phyloP scores from a whole-genome alignment of 179 eudicot genomes.

The Beta corolliflora region DNA sequence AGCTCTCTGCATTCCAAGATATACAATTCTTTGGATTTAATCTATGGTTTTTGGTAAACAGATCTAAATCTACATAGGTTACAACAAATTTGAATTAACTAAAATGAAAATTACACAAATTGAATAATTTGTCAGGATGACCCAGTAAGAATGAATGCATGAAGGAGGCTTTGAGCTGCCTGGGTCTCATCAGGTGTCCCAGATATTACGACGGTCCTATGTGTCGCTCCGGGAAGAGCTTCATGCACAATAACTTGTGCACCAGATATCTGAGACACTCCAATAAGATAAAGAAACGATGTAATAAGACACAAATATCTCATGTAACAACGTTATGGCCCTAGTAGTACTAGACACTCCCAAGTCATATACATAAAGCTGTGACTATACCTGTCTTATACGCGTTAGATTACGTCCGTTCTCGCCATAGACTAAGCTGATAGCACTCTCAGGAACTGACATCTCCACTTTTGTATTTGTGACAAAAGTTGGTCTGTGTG shows the following conservation, averaged over 20 bases:
- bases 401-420: constrained; percentile 72
- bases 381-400: constrained; percentile 62
- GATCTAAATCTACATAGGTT: neutral
- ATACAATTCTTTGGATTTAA: neutral
- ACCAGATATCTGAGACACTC: constrained; percentile 65
- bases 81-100: neutral
- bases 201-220: constrained; percentile 62
- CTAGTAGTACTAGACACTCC: too few relatives aligned
- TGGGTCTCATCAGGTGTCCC: constrained; percentile 84
- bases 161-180: constrained; percentile 88
- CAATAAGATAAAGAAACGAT: neutral
- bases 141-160: constrained; percentile 66
- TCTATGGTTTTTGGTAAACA: neutral
- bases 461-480: constrained; percentile 80
- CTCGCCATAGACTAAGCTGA: constrained; percentile 68
- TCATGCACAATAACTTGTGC: constrained; percentile 73
- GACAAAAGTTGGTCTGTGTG: constrained; percentile 57
- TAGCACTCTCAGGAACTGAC: constrained; percentile 55
- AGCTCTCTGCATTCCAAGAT: neutral
- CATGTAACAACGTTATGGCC: too few relatives aligned
- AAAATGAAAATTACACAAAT: neutral
- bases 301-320: neutral
- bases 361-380: neutral
- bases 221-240: constrained; percentile 50
- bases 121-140: constrained; percentile 22